Evolutionary conservation across 1,284 basidiomycete species (phyloP), one percentile per base, ranked within the genome.

Genomic region (Tylopilus sp.): DNA sequence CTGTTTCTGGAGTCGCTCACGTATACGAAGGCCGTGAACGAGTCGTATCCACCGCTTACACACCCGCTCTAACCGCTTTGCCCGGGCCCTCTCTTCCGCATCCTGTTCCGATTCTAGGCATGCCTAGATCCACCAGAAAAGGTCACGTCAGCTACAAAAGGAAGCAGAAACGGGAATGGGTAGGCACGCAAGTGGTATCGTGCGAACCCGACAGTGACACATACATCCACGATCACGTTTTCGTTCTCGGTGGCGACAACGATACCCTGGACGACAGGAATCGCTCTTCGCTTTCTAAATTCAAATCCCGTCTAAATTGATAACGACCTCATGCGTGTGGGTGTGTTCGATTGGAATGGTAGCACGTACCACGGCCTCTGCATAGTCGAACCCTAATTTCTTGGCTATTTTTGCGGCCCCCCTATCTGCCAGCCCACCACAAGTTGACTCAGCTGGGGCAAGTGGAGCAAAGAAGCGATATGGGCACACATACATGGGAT

Each of bases 21-120:
- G 80, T 50, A 98, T 91, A 23, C 89, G 79, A 40, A 98, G 74
- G 1, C 94, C 95, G 34, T 92, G 89, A 25, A 98, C 78, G 28
- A 99, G 78, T 57, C 86, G 85, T 39, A 76, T 81, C 97, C 97
- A 99, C 37, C 87, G 81, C 68, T 94, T 95, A 57, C 97, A 71
- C 1, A 87, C 88, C 21, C 84, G 79, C 47, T 94, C 92, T 58
- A 90, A 80, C 50, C 78, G 79, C 68, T 93, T 95, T 2, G 73
- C 75, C 30, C 78, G 77, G 49, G 89, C 87, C 60, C 85, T 90
- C 66, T 91, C 81, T 54, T 87, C 84, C 2, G 85, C 87, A 28
- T 82, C 78, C 52, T 85, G 82, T 58, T 92, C 86, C 10, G 86
- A 81, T 68, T 88, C 86, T 79, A 83, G 86, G 58, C 87, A 97